Evolutionary conservation across 2,329 filamentous ascomycete genomes (phyloP), one percentile per base, ranked within the genome.

Genomic region (Xylaria sp.): DNA sequence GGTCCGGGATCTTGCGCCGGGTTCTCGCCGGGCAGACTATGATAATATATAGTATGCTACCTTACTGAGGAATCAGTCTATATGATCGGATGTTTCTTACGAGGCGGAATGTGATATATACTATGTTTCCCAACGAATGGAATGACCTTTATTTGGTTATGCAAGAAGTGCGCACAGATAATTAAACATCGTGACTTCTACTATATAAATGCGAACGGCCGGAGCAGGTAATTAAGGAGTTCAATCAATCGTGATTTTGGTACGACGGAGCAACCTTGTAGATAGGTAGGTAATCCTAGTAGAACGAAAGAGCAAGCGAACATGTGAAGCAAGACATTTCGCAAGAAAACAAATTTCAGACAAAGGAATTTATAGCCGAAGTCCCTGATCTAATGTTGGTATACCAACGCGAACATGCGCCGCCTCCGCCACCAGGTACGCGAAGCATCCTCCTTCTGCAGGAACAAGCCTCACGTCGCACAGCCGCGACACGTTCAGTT

Each of bases 381-480:
- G 54, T 18, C 41, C 41, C 41, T 46, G 13, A n/a, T n/a, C 48
- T 1, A 2, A 58, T n/a, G 18, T 7, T 8, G 34, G 25, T n/a
- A 20, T 20, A 18, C 39, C 37, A 5, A 28, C 31, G n/a, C 20
- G 23, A 28, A 28, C 50, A 15, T 51, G 51, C 58, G 10, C 31
- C 44, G 18, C 58, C 57, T 9, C 58, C 23, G 34, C 58, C 50
- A 3, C 51, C 34, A 48, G 48, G 44, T 62, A 65, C 55, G 56
- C 48, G 55, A 59, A 56, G 18, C 23, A 51, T 63, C 46, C 31
- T 51, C 46, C 31, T 51, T 28, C 48, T 34, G 44, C 39, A 61
- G 6, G n/a, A 61, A 61, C 50, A 56, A 50, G 28, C 6, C n/a
- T 37, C 15, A n/a, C 18, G 51, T 61, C 23, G 18, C 51, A 57